These are phyloP conservation scores for Avena atlantica DNA, from an alignment of 176 grass and related monocot species.

Conservation along the genomic window DNA sequence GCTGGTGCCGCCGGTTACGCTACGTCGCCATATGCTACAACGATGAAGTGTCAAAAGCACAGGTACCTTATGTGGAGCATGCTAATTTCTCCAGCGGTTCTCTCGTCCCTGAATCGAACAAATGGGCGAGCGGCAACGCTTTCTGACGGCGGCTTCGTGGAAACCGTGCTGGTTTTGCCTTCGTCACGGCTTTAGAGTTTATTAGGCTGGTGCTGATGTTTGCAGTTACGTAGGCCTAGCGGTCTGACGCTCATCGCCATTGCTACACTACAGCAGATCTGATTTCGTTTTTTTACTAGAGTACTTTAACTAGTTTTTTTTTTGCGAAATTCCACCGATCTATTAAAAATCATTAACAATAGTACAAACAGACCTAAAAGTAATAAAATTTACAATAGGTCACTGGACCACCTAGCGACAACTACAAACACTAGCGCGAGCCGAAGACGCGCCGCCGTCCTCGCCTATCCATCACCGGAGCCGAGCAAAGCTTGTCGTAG, in stretches of 20 bases:
- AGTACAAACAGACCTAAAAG: too few relatives aligned
- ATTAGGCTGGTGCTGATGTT: background rate
- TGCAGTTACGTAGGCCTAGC: background rate
- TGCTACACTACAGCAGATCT: too few relatives aligned
- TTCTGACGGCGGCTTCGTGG: background rate
- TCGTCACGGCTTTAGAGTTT: background rate
- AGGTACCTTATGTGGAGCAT: background rate
- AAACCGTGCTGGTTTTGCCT: background rate
- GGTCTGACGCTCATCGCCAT: background rate
- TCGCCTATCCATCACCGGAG: too few relatives aligned
- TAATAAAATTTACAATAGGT: too few relatives aligned
- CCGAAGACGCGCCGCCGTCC: too few relatives aligned
- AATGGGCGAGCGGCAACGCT: background rate
- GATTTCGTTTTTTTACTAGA: too few relatives aligned
- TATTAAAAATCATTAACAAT: too few relatives aligned
- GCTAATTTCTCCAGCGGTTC: background rate
- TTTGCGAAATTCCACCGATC: too few relatives aligned
- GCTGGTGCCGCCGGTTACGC: background rate
- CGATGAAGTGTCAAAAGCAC: background rate
- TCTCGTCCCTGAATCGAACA: background rate
- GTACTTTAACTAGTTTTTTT: too few relatives aligned
- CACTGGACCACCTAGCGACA: too few relatives aligned
- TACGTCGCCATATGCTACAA: background rate
- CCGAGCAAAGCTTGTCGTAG: too few relatives aligned
- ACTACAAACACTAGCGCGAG: too few relatives aligned